Evolutionary conservation across 331 rosid species (phyloP).

Genomic region (Erythrophleum ivorense): DNA sequence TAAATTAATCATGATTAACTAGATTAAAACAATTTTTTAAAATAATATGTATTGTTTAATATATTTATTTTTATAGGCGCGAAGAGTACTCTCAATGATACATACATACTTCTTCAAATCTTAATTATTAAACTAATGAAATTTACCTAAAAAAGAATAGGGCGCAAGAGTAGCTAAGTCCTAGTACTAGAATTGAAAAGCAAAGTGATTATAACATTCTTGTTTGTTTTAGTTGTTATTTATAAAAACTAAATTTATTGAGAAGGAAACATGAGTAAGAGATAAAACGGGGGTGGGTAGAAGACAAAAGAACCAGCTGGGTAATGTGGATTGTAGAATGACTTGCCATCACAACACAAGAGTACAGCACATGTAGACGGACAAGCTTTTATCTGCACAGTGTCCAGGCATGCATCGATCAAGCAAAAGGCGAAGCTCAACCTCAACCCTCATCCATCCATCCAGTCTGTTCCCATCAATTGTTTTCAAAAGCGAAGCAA

Average conservation of each 20-base stretch:
- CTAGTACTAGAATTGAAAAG: no score
- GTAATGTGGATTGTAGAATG: not conserved
- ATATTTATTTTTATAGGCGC: no score
- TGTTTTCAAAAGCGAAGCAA: not conserved
- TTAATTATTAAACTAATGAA: no score
- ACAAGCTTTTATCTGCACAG: slow-evolving; percentile 11
- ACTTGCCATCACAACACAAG: not conserved
- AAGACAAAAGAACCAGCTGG: slow-evolving; percentile 11
- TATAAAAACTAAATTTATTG: not conserved
- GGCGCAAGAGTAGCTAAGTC: no score
- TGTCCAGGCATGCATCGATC: not conserved
- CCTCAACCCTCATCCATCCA: slow-evolving; percentile 4
- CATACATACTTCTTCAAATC: no score
- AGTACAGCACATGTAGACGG: not conserved
- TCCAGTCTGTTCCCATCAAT: slow-evolving; percentile 30
- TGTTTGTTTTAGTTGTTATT: no score
- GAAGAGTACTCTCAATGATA: no score
- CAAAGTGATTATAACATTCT: no score
- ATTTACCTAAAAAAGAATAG: no score
- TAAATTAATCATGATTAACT: no score
- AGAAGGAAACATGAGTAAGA: not conserved
- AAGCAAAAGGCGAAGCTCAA: slow-evolving; percentile 1
- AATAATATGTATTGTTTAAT: no score
- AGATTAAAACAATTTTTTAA: no score
- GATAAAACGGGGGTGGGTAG: not conserved